phyloP scores from a whole-genome alignment of 2,329 filamentous ascomycete species.

The Paecilomyces dactylethromorphus region DNA sequence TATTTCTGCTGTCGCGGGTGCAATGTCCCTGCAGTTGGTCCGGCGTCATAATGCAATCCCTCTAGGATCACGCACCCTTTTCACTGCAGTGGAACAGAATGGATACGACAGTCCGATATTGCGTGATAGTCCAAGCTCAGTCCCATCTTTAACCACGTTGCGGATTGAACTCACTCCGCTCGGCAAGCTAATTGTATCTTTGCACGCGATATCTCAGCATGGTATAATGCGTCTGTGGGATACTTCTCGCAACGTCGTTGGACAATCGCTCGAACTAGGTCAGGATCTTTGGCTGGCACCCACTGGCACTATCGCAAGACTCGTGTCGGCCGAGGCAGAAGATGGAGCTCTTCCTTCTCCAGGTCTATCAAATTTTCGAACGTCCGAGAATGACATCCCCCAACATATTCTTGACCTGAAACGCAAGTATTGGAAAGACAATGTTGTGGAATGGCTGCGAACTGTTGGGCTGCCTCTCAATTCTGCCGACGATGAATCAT shows the following conservation, averaged over 20 bases:
- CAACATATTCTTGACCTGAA: slow-evolving; percentile 8
- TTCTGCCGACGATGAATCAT: slow-evolving; percentile 24
- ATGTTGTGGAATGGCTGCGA: slow-evolving; percentile 29
- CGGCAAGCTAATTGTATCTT: slow-evolving; percentile 30
- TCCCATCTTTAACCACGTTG: slow-evolving; percentile 28
- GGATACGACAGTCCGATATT: slow-evolving; percentile 22
- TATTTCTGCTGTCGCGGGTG: slow-evolving; percentile 31
- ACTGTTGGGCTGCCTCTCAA: slow-evolving; percentile 29
- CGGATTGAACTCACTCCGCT: slow-evolving; percentile 29
- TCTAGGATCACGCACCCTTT: slow-evolving; percentile 34
- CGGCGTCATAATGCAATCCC: slow-evolving; percentile 30
- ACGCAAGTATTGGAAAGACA: slow-evolving; percentile 28
- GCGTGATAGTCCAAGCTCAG: slow-evolving; percentile 17
- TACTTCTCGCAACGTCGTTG: slow-evolving; percentile 11
- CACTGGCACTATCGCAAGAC: slow-evolving; percentile 29
- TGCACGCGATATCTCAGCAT: slow-evolving; percentile 28
- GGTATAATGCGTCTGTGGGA: slow-evolving; percentile 27
- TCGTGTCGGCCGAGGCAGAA: slow-evolving; percentile 20
- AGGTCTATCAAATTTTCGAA: slow-evolving; percentile 5
- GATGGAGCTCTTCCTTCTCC: slow-evolving; percentile 15
- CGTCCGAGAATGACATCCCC: slow-evolving; percentile 6
- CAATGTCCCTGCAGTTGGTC: slow-evolving; percentile 30
- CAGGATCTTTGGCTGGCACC: slow-evolving; percentile 36
- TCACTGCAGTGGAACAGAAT: slow-evolving; percentile 25
- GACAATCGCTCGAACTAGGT: slow-evolving; percentile 16